These are phyloP conservation scores for Sesbania bispinosa DNA, from an alignment of 306 rosid species.

Conservation along the genomic window DNA sequence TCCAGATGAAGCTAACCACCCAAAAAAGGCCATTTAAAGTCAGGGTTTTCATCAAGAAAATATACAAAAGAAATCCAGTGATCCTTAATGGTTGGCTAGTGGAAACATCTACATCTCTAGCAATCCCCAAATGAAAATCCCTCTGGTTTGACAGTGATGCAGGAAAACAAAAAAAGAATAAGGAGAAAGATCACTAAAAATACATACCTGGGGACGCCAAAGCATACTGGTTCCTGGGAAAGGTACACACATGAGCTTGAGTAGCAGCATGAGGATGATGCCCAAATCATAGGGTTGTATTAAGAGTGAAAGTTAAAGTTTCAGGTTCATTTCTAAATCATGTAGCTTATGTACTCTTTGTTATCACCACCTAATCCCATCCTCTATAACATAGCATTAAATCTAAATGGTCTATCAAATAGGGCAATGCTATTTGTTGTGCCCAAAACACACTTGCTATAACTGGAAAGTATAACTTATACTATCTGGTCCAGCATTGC, in stretches of 20 bases:
- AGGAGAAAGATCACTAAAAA: not conserved
- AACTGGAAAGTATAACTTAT: not conserved
- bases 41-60: too few species aligned
- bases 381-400: conserved; percentile 1
- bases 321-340: not conserved
- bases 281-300: not conserved
- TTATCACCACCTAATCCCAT: not conserved
- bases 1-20: too few species aligned
- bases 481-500: not conserved
- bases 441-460: not conserved
- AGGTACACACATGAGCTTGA: not conserved
- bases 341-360: not conserved
- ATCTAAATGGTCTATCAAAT: not conserved
- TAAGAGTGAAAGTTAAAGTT: not conserved
- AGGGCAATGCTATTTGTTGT: not conserved
- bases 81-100: too few species aligned
- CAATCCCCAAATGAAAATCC: not conserved
- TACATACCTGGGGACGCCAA: not conserved
- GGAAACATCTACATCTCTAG: not conserved
- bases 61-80: too few species aligned
- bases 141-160: not conserved
- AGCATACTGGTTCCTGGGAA: not conserved
- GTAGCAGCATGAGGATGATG: not conserved
- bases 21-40: too few species aligned
- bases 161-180: not conserved